A percentile compares a stretch with the other conserved stretches of the same genome.
Conservation (phyloP, 495 filamentous ascomycete genomes). For the Annulohypoxylon nitens region DNA sequence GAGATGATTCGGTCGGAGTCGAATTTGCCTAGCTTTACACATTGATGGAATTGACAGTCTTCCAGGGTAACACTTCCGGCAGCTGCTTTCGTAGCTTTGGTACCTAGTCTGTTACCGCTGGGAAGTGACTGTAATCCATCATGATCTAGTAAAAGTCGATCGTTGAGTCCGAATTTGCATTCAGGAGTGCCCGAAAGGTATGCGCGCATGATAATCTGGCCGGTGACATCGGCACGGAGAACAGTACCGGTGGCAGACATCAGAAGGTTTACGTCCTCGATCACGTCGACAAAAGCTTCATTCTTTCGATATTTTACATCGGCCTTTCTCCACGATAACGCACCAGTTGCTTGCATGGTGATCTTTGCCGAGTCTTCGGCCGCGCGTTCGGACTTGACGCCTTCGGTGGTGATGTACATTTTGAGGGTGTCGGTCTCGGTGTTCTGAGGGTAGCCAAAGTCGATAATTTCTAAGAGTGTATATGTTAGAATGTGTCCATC, state of each 20-base stretch:
- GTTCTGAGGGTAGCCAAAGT: slow-evolving; percentile 99
- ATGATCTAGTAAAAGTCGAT: slow-evolving; percentile 90
- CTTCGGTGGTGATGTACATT: slow-evolving; percentile 99
- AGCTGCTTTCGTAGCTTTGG: slow-evolving; percentile 92
- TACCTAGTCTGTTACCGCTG: slow-evolving; percentile 76
- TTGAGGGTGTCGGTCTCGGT: slow-evolving; percentile 99
- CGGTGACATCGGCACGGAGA: slow-evolving; percentile 95
- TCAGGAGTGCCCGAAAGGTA: slow-evolving; percentile 97
- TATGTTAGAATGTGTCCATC: slow-evolving; percentile 8
- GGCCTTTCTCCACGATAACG: slow-evolving; percentile 94
- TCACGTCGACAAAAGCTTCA: slow-evolving; percentile 99
- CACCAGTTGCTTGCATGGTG: slow-evolving; percentile 99
- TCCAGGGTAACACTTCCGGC: slow-evolving; percentile 96
- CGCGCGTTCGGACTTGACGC: slow-evolving; percentile 93
- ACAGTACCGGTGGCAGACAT: slow-evolving; percentile 97
- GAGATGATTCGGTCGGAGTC: slow-evolving; percentile 98
- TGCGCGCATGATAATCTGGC: slow-evolving; percentile 98
- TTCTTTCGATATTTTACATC: slow-evolving; percentile 99
- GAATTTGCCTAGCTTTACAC: slow-evolving; percentile 97
- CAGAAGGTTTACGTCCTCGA: slow-evolving; percentile 98
- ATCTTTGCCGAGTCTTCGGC: slow-evolving; percentile 95
- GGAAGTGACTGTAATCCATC: slow-evolving; percentile 74
- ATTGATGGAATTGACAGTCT: slow-evolving; percentile 99
- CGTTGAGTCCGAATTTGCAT: slow-evolving; percentile 99
- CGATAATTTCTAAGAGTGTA: slow-evolving; percentile 82